Base-by-base conservation (phyloP, 768 basidiomycete species). In the Kwoniella sp. region DNA sequence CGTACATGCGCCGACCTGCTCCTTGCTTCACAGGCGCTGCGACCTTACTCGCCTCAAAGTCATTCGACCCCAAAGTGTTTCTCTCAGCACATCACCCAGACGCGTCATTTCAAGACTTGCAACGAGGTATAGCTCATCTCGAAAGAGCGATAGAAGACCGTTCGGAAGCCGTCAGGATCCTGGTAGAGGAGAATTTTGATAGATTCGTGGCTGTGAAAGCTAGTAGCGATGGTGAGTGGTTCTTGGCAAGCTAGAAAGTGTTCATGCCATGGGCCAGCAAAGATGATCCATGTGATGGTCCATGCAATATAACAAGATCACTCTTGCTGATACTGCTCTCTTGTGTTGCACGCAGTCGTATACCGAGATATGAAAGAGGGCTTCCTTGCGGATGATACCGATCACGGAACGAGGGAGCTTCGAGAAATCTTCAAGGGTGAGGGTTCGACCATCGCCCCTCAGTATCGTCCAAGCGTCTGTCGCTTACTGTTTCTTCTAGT, bases 111-210 rank as follows among this genome's bases (percentile, higher is more conserved):
- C 89, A 93, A 81, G 93, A 96, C 77, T 85, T 99, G 20, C 87
- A 88, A 1, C 82, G 85, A 13, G 95, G 94, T 2, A 89, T 92
- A 28, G 78, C 85, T 0, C 86, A 88, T 66, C 84, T 97, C 7
- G 86, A 87, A 68, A 82, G 86, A 8, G 89, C 91, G 13, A 89
- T 98, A 63, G 94, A 98, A 74, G 86, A 89, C 1, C 87, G 94
- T 50, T 94, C 93, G 1, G 91, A 94, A 71, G 96, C 94, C n/a
- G 89, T 98, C 62, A 85, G 93, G 45, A 87, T 94, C 23, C 85
- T 99, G 31, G 96, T 99, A 11, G 94, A 97, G 79, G 93, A 97
- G 73, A 96, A 98, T 80, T 97, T 98, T 81, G 94, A 98, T 82
- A 86, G 93, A 13, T 99, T 98, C 74, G 95, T 98, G 20, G 91